A percentile compares a stretch with the other conserved stretches of the same genome.
These are phyloP conservation scores for Xylaria sp. DNA, from an alignment of 2,329 filamentous ascomycete genomes.

Conservation along the genomic window DNA sequence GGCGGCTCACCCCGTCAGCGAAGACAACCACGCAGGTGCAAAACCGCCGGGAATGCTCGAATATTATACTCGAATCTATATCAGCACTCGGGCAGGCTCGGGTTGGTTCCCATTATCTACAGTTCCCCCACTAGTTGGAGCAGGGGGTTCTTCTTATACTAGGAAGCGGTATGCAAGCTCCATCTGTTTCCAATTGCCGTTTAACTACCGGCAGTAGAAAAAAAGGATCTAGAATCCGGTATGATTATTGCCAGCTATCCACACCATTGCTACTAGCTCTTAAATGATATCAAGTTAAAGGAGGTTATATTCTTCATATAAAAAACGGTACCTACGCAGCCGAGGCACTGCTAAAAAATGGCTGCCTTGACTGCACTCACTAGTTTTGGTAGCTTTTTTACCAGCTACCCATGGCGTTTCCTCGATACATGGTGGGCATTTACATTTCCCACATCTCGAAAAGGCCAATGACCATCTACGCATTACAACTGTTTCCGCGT, in stretches of 20 bases:
- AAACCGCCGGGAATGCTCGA: background rate
- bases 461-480: background rate
- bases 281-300: background rate
- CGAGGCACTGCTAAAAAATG: too few relatives aligned
- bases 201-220: background rate
- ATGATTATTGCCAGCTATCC: background rate
- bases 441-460: background rate
- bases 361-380: too few relatives aligned
- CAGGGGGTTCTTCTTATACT: background rate
- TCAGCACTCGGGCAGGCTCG: background rate
- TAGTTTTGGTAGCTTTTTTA: too few relatives aligned
- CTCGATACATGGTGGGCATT: background rate
- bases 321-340: background rate
- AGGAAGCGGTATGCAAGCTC: background rate
- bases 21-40: background rate
- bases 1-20: background rate
- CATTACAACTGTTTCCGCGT: background rate
- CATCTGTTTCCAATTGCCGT: background rate
- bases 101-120: slow-evolving; percentile 5
- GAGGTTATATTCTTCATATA: background rate
- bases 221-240: background rate
- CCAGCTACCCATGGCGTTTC: background rate
- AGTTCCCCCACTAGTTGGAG: background rate
- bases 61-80: background rate
- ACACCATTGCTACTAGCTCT: background rate